Evolutionary conservation across 306 rosid species (phyloP), one percentile per base, ranked within the genome.

Genomic region (Albizia julibrissin): DNA sequence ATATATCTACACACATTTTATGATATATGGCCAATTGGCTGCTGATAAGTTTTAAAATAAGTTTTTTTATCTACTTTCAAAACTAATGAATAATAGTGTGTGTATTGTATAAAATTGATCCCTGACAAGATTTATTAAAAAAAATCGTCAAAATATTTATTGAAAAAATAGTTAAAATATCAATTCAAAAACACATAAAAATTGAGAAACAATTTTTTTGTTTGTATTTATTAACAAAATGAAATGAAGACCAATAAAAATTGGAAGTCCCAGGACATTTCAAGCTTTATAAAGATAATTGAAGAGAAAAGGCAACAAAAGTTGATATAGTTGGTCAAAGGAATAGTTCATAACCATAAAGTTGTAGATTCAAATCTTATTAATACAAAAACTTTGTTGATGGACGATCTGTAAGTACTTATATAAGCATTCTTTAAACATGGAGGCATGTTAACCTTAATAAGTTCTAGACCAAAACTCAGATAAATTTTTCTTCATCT

Each of bases 381-480:
- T 5, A 1, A 5, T 34, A 5, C 5, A 5, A 34, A 1, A 0
- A 33, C 0, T 33, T 33, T 33, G 5, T 33, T 33, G 34, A 4
- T 33, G 3, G 34, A 3, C 3, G 0, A 33, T 33, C 3, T 34
- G 6, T 34, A 34, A 34, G 1, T 34, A 34, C 1, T 0, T 34
- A 1, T 34, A 0, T 34, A 34, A 34, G 5, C 8, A 0, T 0
- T 34, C 0, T 34, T 34, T 34, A 1, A 34, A 0, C 8, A 1
- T 4, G 8, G 5, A 34, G 0, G 1, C 0, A 34, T 34, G 1
- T 0, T 34, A 34, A 34, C 6, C 39, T 8, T 5, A 5, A 5
- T 5, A 0, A 34, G 31, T 5, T 8, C 1, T 1, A 5, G 1
- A 37, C 8, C 1, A 37, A 37, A 37, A 37, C 40, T 37, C 8